Percentiles rank a stretch among this genome's conserved stretches.
Conservation (phyloP, 2,329 filamentous ascomycete genomes). For the Colletotrichum sp. region DNA sequence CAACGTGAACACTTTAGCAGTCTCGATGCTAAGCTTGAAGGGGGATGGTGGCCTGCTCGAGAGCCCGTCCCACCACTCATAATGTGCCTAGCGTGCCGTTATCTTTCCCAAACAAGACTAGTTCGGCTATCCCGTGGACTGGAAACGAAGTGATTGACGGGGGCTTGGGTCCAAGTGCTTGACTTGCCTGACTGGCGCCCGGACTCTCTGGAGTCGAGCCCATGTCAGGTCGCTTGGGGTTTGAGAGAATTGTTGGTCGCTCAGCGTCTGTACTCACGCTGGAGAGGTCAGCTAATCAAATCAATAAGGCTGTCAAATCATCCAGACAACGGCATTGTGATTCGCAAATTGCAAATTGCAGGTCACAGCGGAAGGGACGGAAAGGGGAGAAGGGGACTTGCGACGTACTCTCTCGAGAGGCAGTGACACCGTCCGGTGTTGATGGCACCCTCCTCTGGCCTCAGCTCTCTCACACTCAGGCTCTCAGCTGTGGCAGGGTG, state of each 20-base stretch:
- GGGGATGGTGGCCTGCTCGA: neutral
- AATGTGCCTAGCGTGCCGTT: neutral
- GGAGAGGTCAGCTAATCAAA: neutral
- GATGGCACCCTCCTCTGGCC: neutral
- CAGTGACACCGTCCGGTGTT: neutral
- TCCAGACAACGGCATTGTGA: neutral
- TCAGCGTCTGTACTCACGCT: neutral
- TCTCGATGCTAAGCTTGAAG: neutral
- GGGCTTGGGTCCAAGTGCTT: neutral
- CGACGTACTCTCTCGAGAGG: neutral
- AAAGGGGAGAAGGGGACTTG: neutral
- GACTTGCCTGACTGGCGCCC: conserved; percentile 1
- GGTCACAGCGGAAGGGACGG: neutral
- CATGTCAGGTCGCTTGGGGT: neutral
- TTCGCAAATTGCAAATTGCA: neutral
- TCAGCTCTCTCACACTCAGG: neutral
- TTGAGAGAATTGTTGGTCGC: neutral
- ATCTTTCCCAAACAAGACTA: neutral
- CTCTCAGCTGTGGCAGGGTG: neutral
- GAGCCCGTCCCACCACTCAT: conserved; percentile 1
- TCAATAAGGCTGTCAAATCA: neutral
- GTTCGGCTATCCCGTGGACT: neutral
- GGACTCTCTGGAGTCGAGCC: neutral
- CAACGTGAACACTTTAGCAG: neutral
- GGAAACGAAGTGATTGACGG: conserved; percentile 8